phyloP scores from a whole-genome alignment of 2,329 filamentous ascomycete species.

The Emericellopsis cladophorae region DNA sequence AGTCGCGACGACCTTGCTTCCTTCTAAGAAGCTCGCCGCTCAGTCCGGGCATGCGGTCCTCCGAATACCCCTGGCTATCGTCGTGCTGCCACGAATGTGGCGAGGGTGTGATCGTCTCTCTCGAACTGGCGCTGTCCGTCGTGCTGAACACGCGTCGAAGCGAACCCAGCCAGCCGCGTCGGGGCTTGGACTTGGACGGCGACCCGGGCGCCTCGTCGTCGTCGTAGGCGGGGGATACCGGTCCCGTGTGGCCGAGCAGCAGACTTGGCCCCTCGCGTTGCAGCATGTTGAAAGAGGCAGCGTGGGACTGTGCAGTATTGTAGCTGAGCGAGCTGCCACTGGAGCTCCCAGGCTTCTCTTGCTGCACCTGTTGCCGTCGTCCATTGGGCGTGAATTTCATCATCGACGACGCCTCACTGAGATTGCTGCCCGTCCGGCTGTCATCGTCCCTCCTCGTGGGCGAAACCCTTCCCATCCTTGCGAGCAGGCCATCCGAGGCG shows the following conservation, averaged over 20 bases:
- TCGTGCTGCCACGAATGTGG: constrained; percentile 3
- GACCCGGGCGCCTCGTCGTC: constrained; percentile 31
- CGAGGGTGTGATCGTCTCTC: constrained; percentile 7
- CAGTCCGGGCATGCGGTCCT: constrained; percentile 25
- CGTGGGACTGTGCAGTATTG: constrained; percentile 34
- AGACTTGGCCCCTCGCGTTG: constrained; percentile 40
- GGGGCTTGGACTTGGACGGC: constrained; percentile 43
- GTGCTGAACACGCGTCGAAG: constrained; percentile 48
- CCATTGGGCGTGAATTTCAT: neutral
- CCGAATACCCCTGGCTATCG: constrained; percentile 1
- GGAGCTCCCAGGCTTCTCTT: constrained; percentile 23
- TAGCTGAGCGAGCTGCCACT: constrained; percentile 27
- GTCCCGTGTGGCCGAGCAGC: constrained; percentile 18
- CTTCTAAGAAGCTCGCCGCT: constrained; percentile 36
- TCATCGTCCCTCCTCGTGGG: constrained; percentile 31
- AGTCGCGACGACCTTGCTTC: constrained; percentile 42
- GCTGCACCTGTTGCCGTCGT: constrained; percentile 4
- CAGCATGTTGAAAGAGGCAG: constrained; percentile 30
- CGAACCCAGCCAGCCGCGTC: constrained; percentile 56
- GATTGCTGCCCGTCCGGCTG: constrained; percentile 39
- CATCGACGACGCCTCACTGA: constrained; percentile 33
- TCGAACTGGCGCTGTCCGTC: constrained; percentile 18
- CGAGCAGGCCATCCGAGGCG: constrained; percentile 37
- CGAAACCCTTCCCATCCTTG: constrained; percentile 23
- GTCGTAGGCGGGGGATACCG: constrained; percentile 6